These are phyloP conservation scores for Cicer arietinum DNA, from an alignment of 306 rosid species.

Conservation along the genomic window DNA sequence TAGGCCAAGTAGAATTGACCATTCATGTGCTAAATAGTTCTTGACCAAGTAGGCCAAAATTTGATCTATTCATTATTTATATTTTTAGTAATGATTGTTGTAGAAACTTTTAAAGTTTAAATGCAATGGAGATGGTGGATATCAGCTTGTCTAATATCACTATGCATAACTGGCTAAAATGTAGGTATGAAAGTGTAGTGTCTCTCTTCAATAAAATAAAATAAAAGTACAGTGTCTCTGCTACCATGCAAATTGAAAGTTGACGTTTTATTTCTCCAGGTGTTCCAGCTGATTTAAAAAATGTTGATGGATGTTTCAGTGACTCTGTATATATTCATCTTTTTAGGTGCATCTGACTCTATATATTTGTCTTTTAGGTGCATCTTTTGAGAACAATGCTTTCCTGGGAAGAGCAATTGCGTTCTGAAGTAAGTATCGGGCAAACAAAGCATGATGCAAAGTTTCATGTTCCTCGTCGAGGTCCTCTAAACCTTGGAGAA, in stretches of 20 bases:
- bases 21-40: slow-evolving; percentile 1
- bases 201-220: neutral
- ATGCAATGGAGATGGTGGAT: slow-evolving; percentile 11
- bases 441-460: slow-evolving; percentile 46
- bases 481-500: slow-evolving; percentile 67
- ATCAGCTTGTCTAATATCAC: slow-evolving; percentile 2
- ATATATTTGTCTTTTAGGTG: slow-evolving; percentile 58
- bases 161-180: slow-evolving; percentile 29
- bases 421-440: slow-evolving; percentile 68
- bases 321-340: slow-evolving; percentile 37
- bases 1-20: slow-evolving; percentile 13
- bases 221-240: slow-evolving; percentile 12
- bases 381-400: slow-evolving; percentile 84
- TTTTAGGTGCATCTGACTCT: slow-evolving; percentile 59
- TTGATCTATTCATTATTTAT: neutral
- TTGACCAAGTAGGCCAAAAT: slow-evolving; percentile 9
- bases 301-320: slow-evolving; percentile 22
- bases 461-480: slow-evolving; percentile 38
- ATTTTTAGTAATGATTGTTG: slow-evolving; percentile 12
- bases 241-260: slow-evolving; percentile 32
- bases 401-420: slow-evolving; percentile 90
- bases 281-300: slow-evolving; percentile 33
- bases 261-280: slow-evolving; percentile 2
- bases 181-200: slow-evolving; percentile 8
- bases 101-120: slow-evolving; percentile 13